A percentile compares a stretch with the other conserved stretches of the same genome.
phyloP scores from a whole-genome alignment of 78 protist species.

The Protostelium mycophagum region DNA sequence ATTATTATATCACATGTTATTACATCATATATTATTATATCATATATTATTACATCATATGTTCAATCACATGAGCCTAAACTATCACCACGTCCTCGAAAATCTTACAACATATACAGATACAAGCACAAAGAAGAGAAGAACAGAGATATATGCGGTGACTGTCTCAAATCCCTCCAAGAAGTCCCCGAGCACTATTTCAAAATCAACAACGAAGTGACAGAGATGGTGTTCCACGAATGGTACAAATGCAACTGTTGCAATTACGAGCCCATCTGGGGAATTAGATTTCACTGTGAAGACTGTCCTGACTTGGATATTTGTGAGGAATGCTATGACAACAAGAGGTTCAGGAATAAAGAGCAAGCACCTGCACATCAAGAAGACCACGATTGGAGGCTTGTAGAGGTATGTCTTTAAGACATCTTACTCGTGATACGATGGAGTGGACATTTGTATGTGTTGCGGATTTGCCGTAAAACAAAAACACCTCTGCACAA shows the following conservation, averaged over 20 bases:
- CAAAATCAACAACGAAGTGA: not conserved
- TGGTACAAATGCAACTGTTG: slow-evolving; percentile 15
- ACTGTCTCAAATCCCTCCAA: not conserved
- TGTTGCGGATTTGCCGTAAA: too few relatives aligned
- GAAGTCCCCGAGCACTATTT: not conserved
- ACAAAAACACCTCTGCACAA: too few relatives aligned
- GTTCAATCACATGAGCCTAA: too few relatives aligned
- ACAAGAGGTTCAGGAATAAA: not conserved
- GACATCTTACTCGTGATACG: too few relatives aligned
- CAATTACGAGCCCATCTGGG: slow-evolving; percentile 14
- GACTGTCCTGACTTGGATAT: slow-evolving; percentile 17
- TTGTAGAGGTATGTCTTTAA: not conserved
- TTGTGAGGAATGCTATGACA: slow-evolving; percentile 21
- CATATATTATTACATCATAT: not conserved
- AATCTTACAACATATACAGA: too few relatives aligned
- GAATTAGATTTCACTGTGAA: slow-evolving; percentile 10
- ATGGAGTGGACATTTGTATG: too few relatives aligned
- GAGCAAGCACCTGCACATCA: not conserved
- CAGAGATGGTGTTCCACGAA: slow-evolving; percentile 14
- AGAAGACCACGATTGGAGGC: not conserved
- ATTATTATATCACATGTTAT: too few relatives aligned
- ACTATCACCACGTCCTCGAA: too few relatives aligned
- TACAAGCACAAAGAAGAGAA: slow-evolving; percentile 7
- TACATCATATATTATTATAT: too few relatives aligned
- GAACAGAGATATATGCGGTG: slow-evolving; percentile 1